These are phyloP conservation scores for Phoenix dactylifera DNA, from an alignment of 176 grass and related monocot species.

Conservation along the genomic window DNA sequence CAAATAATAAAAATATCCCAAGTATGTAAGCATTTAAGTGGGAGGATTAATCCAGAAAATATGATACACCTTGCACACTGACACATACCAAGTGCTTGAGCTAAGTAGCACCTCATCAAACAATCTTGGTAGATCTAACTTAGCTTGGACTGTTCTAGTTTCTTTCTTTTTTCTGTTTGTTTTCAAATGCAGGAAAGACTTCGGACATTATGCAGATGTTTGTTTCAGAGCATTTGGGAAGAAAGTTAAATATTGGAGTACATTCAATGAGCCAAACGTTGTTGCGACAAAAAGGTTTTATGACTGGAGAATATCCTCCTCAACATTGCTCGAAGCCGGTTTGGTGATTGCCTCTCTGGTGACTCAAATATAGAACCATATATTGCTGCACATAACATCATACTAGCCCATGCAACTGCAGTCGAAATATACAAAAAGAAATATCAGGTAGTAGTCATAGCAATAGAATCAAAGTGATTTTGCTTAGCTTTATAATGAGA, in stretches of 20 bases:
- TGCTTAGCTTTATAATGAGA: too few species aligned
- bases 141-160: too few species aligned
- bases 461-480: neutral
- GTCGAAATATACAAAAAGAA: constrained; percentile 47
- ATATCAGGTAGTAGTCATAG: constrained; percentile 35
- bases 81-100: too few species aligned
- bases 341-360: constrained; percentile 38
- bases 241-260: constrained; percentile 55
- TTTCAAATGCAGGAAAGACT: constrained; percentile 41
- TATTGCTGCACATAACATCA: constrained; percentile 53
- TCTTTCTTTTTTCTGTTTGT: neutral
- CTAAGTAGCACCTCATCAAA: too few species aligned
- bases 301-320: constrained; percentile 27
- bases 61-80: too few species aligned
- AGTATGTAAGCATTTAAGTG: too few species aligned
- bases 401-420: constrained; percentile 55
- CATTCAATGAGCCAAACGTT: constrained; percentile 51
- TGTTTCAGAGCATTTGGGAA: constrained; percentile 71
- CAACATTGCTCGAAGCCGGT: constrained; percentile 39
- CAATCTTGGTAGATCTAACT: too few species aligned
- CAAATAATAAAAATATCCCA: too few species aligned
- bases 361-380: constrained; percentile 71
- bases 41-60: too few species aligned
- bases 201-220: constrained; percentile 30
- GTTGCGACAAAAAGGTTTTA: constrained; percentile 20